Percentiles rank a stretch among this genome's conserved stretches.
Evolutionary conservation across 1,284 basidiomycete species (phyloP).

Genomic region (Malassezia caprae): DNA sequence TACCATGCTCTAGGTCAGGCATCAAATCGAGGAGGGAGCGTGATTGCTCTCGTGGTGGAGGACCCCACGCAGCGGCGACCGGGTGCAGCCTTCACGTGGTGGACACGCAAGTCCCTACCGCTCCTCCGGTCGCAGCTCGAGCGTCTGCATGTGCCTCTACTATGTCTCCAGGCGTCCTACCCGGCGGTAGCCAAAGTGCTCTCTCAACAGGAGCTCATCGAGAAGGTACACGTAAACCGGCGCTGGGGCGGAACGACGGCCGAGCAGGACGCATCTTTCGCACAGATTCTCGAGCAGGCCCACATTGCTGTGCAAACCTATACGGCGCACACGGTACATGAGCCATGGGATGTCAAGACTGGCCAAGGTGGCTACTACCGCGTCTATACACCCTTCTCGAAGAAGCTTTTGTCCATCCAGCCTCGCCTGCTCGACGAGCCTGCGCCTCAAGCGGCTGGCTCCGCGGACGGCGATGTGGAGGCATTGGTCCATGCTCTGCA

Average conservation of each 20-base stretch:
- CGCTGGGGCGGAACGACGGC: conserved; percentile 14
- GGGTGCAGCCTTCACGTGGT: conserved; percentile 12
- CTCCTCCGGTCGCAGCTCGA: conserved; percentile 4
- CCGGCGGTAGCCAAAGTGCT: conserved; percentile 1
- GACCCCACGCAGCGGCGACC: conserved; percentile 14
- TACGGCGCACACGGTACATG: conserved; percentile 11
- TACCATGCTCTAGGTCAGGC: background rate
- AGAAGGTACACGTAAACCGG: conserved; percentile 2
- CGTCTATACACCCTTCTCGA: conserved; percentile 11
- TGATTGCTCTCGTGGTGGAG: conserved; percentile 7
- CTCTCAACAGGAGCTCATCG: background rate
- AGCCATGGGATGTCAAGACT: conserved; percentile 12
- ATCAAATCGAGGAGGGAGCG: background rate
- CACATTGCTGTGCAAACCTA: background rate
- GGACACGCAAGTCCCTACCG: conserved; percentile 12
- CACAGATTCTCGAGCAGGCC: background rate
- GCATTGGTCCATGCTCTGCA: background rate
- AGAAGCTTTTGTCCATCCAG: background rate
- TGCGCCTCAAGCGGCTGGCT: background rate
- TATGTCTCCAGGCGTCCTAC: conserved; percentile 7
- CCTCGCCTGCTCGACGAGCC: conserved; percentile 10
- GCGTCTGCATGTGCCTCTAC: conserved; percentile 1
- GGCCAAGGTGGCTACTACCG: conserved; percentile 10
- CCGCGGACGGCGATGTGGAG: background rate
- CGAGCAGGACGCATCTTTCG: conserved; percentile 1